These are phyloP conservation scores for Aphanoascus verrucosus DNA, from an alignment of 2,329 filamentous ascomycete species.

Conservation along the genomic window DNA sequence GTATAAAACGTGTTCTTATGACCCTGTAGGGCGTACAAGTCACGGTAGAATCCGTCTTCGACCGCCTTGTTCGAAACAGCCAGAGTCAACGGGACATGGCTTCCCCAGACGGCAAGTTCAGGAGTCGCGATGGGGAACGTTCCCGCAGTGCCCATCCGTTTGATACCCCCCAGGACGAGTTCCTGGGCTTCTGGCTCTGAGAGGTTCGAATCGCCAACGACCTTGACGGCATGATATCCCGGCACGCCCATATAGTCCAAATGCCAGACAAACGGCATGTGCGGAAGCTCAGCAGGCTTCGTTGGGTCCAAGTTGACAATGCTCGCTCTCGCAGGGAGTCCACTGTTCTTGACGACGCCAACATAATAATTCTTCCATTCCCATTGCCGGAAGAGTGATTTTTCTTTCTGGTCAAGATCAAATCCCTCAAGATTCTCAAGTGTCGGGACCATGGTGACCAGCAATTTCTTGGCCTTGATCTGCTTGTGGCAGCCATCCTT, in stretches of 20 bases:
- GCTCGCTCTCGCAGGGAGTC: background rate
- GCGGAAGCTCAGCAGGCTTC: constrained; percentile 1
- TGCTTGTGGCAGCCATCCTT: constrained; percentile 20
- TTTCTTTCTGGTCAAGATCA: constrained; percentile 28
- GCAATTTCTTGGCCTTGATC: constrained; percentile 31
- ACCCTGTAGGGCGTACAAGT: constrained; percentile 33
- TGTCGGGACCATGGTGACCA: constrained; percentile 35
- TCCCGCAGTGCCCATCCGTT: background rate
- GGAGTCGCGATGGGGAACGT: constrained; percentile 1
- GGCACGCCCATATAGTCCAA: constrained; percentile 11
- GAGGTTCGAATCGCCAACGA: constrained; percentile 8
- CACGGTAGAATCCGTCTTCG: constrained; percentile 30
- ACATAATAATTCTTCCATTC: constrained; percentile 8
- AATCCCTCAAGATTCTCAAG: constrained; percentile 26
- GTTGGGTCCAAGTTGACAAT: constrained; percentile 7
- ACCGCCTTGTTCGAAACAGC: constrained; percentile 27
- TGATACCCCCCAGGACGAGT: constrained; percentile 3
- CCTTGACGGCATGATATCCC: constrained; percentile 5
- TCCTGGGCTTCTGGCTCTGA: constrained; percentile 3
- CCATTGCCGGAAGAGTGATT: constrained; percentile 29
- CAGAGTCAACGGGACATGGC: constrained; percentile 28
- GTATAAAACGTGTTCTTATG: constrained; percentile 34
- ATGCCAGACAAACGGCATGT: constrained; percentile 9
- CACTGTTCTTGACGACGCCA: constrained; percentile 8
- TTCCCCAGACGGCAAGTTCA: constrained; percentile 5